A percentile compares a stretch with the other conserved stretches of the same genome.
Conservation (phyloP, 768 basidiomycete species). For the Tephrocybe sp. region DNA sequence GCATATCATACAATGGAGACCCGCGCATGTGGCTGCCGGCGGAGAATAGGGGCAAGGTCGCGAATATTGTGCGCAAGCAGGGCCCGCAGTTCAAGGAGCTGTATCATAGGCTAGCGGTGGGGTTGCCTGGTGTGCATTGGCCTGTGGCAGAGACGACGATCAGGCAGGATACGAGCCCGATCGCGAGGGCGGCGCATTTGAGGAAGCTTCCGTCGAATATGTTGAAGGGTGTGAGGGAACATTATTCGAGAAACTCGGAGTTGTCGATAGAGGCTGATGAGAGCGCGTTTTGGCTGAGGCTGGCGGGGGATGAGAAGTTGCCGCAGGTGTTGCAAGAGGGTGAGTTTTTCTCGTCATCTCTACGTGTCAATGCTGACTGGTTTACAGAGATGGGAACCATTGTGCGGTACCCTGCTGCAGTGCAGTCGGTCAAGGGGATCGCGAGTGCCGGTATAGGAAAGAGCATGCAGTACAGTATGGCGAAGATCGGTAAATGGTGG, state of each 20-base stretch:
- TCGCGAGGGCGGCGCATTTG: slow-evolving; percentile 71
- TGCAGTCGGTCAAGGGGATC: slow-evolving; percentile 85
- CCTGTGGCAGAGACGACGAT: slow-evolving; percentile 45
- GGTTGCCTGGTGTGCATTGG: slow-evolving; percentile 83
- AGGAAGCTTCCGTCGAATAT: slow-evolving; percentile 76
- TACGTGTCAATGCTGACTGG: not conserved
- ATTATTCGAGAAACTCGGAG: slow-evolving; percentile 40
- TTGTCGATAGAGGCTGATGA: slow-evolving; percentile 61
- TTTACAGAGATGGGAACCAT: slow-evolving; percentile 70
- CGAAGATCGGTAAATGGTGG: slow-evolving; percentile 91
- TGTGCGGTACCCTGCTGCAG: slow-evolving; percentile 79
- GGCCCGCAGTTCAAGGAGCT: slow-evolving; percentile 82
- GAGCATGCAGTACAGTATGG: slow-evolving; percentile 69
- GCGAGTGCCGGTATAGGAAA: slow-evolving; percentile 80
- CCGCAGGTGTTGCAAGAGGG: slow-evolving; percentile 53
- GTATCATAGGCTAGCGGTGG: slow-evolving; percentile 78
- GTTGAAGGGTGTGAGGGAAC: slow-evolving; percentile 52
- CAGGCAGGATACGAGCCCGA: slow-evolving; percentile 73
- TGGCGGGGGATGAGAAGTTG: slow-evolving; percentile 67
- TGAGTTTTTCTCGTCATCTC: slow-evolving; percentile 25
- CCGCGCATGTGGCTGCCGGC: slow-evolving; percentile 93
- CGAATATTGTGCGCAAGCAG: slow-evolving; percentile 88
- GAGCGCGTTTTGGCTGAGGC: slow-evolving; percentile 68
- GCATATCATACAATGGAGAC: slow-evolving; percentile 86
- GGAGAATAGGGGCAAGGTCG: slow-evolving; percentile 94